phyloP scores from a whole-genome alignment of 495 filamentous ascomycete species.

The Xylaria sp. region DNA sequence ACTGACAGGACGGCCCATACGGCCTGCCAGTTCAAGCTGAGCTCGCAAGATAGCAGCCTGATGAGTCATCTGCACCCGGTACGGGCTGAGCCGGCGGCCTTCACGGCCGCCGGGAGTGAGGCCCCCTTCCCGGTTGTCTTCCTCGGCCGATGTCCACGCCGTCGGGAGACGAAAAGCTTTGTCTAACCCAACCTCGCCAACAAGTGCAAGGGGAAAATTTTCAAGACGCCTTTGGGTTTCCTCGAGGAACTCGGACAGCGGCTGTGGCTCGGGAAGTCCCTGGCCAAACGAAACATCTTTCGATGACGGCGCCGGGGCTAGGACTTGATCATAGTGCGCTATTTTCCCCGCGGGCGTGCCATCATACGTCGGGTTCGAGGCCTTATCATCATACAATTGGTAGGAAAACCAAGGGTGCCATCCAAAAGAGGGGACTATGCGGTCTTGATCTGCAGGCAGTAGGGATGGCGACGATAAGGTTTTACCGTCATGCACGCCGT shows the following conservation, averaged over 20 bases:
- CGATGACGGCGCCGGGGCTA: conserved; percentile 61
- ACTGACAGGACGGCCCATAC: conserved; percentile 79
- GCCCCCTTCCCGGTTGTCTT: conserved; percentile 53
- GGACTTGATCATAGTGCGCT: conserved; percentile 73
- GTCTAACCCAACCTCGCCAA: conserved; percentile 92
- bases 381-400: conserved; percentile 73
- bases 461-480: conserved; percentile 22
- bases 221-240: conserved; percentile 70
- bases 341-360: conserved; percentile 55
- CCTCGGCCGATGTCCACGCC: conserved; percentile 53
- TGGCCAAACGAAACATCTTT: conserved; percentile 66
- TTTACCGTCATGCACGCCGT: conserved; percentile 37
- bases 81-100: conserved; percentile 73
- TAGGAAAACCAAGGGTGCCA: conserved; percentile 99
- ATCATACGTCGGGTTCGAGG: conserved; percentile 47
- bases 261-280: conserved; percentile 72
- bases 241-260: conserved; percentile 69
- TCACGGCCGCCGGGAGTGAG: conserved; percentile 83
- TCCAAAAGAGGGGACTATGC: conserved; percentile 85
- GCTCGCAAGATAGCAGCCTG: conserved; percentile 77
- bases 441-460: conserved; percentile 22
- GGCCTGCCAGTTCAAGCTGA: conserved; percentile 85
- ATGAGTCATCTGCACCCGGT: conserved; percentile 78
- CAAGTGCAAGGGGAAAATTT: conserved; percentile 69
- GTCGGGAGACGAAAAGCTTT: conserved; percentile 82